Evolutionary conservation across 805 yeast genomes (phyloP), one percentile per base, ranked within the genome.

Genomic region (Starmerella stigmatis): DNA sequence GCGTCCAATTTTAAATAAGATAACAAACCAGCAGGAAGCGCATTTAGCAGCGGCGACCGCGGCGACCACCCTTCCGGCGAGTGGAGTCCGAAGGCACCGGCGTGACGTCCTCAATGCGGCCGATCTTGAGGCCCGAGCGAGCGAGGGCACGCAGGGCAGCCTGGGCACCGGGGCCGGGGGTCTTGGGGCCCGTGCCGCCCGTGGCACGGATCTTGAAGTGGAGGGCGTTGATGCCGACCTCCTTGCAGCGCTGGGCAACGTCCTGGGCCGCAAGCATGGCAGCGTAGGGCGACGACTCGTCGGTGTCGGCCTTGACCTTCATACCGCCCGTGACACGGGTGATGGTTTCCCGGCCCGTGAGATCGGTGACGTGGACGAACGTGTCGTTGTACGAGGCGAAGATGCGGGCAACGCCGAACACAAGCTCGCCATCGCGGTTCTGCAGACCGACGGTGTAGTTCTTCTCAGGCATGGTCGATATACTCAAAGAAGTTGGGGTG

Each of bases 61-160:
- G 88, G 80, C 98, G 92, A 85, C 99, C 99, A 86, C 98, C 98
- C 94, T 92, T 94, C 86, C 89, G 85, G 83, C 99, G 92, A 73
- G 98, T 94, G 66, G 97, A 88, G 75, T 92, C 99, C 63, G 98
- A 92, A 73, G 99, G 99, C 66, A 92, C 88, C 73, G 98, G 98
- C 63, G 99, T 92, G 62, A 92, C 98, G 73, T 92, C 99, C 79
- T 94, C 99, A 64, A 92, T 92, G 76, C 99, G 86, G 66, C 99
- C 99, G 62, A 92, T 92, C 81, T 94, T 88, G 74, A 92, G 79
- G 72, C 99, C 99, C 61, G 97, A 86, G 81, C 99, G 88, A 67
- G 99, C 97, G 67, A 89, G 75, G 69, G 97, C 96, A 82, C 98
- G 83, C 72, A 89, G 75, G 72, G 96, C 95, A 60, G 95, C 82